These are phyloP conservation scores for Cutaneotrichosporon sp. DNA, from an alignment of 1,284 basidiomycete genomes.

Conservation along the genomic window DNA sequence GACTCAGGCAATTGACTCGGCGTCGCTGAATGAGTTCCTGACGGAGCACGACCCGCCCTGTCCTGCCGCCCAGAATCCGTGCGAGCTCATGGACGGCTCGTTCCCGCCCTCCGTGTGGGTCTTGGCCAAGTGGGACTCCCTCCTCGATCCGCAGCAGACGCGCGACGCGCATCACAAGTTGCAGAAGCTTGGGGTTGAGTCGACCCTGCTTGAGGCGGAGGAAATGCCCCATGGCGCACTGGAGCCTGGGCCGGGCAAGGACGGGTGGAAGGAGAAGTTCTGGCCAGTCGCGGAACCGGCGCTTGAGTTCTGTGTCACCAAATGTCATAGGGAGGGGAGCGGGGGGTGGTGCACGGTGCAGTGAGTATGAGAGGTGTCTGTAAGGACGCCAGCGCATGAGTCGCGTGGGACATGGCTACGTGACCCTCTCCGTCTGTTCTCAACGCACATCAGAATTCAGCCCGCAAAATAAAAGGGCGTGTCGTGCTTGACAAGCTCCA, in stretches of 20 bases:
- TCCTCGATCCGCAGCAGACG: neutral
- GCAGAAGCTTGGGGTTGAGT: neutral
- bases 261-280: neutral
- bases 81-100: neutral
- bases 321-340: neutral
- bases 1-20: neutral
- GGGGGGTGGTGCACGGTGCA: neutral
- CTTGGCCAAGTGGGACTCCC: neutral
- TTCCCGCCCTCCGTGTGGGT: constrained; percentile 2
- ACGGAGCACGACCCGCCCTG: neutral
- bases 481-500: constrained; percentile 1
- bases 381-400: neutral
- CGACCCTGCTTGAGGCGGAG: neutral
- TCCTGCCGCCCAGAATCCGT: neutral
- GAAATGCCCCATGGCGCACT: constrained; percentile 5
- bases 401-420: too few species aligned
- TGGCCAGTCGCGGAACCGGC: neutral
- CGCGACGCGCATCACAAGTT: neutral
- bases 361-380: neutral
- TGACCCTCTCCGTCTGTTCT: too few species aligned
- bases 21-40: neutral
- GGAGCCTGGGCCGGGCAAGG: neutral
- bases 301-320: neutral
- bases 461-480: neutral
- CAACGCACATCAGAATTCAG: too few species aligned